These are phyloP conservation scores for Cladophialophora carrionii DNA, from an alignment of 2,329 filamentous ascomycete species.

Conservation along the genomic window DNA sequence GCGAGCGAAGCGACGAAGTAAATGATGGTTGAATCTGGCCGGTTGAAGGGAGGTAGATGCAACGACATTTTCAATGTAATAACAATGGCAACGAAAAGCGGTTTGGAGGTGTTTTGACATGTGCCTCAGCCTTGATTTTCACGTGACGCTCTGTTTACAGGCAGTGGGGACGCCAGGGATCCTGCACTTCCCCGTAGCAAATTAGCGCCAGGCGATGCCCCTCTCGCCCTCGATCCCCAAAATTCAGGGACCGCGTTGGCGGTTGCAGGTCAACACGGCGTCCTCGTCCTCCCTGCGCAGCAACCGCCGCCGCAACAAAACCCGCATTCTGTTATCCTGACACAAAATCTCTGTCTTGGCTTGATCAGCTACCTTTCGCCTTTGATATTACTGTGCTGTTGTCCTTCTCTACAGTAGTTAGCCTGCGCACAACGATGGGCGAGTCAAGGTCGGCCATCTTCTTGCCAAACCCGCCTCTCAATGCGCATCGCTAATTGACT, in stretches of 20 bases:
- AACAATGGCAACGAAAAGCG: slow-evolving; percentile 2
- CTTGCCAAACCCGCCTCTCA: background rate
- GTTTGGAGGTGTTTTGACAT: background rate
- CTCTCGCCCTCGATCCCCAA: slow-evolving; percentile 12
- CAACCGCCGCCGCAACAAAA: slow-evolving; percentile 18
- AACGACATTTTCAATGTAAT: slow-evolving; percentile 23
- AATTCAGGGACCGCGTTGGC: slow-evolving; percentile 18
- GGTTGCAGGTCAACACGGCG: slow-evolving; percentile 3
- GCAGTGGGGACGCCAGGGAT: background rate
- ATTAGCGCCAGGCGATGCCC: slow-evolving; percentile 2
- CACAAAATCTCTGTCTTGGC: background rate
- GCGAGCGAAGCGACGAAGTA: slow-evolving; percentile 52
- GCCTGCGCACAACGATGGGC: slow-evolving; percentile 56
- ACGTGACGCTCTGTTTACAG: background rate
- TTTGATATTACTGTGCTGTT: background rate
- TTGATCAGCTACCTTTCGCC: background rate
- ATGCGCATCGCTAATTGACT: slow-evolving; percentile 26
- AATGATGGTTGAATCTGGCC: slow-evolving; percentile 16
- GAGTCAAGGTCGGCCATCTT: slow-evolving; percentile 60
- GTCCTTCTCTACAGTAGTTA: background rate
- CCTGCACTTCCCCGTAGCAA: slow-evolving; percentile 2
- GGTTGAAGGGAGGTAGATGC: slow-evolving; percentile 3
- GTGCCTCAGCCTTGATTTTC: background rate
- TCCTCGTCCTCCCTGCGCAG: slow-evolving; percentile 13
- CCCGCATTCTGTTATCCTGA: background rate